Percentiles rank a stretch among this genome's conserved stretches.
Conservation (phyloP, 2,329 filamentous ascomycete species). For the Aureobasidium namibiae region DNA sequence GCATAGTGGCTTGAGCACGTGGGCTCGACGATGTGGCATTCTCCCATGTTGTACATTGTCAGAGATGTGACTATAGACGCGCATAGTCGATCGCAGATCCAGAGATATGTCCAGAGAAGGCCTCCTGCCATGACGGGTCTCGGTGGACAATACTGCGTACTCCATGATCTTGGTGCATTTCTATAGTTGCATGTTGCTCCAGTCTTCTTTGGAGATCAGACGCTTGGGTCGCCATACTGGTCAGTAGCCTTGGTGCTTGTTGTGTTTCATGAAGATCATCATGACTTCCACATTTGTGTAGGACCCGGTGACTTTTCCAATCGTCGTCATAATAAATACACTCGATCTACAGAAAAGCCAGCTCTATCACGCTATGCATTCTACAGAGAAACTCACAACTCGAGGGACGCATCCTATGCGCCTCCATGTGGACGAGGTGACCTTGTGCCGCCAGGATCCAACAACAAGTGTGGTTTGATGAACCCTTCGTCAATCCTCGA, state of each 20-base stretch:
- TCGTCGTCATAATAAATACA: background rate
- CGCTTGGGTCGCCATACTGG: too few species aligned
- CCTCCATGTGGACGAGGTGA: conserved; percentile 11
- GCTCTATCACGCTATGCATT: background rate
- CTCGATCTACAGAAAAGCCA: background rate
- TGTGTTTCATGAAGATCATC: background rate
- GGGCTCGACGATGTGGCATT: background rate
- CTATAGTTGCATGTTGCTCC: background rate
- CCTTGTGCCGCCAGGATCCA: conserved; percentile 51
- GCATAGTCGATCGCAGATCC: background rate
- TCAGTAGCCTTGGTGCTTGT: too few species aligned
- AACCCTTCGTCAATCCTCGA: conserved; percentile 90
- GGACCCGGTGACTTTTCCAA: background rate
- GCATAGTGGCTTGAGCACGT: background rate
- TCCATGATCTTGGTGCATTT: background rate
- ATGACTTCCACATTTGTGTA: background rate
- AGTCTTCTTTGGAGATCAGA: background rate
- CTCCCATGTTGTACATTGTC: background rate
- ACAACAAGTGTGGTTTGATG: conserved; percentile 81
- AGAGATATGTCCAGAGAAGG: too few species aligned
- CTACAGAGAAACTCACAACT: background rate
- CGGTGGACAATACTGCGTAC: background rate
- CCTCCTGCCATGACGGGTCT: background rate
- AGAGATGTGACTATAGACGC: background rate
- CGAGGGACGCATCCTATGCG: background rate